Evolutionary conservation across 345 rosid genomes (phyloP), one percentile per base, ranked within the genome.

Genomic region (Salix viminalis): DNA sequence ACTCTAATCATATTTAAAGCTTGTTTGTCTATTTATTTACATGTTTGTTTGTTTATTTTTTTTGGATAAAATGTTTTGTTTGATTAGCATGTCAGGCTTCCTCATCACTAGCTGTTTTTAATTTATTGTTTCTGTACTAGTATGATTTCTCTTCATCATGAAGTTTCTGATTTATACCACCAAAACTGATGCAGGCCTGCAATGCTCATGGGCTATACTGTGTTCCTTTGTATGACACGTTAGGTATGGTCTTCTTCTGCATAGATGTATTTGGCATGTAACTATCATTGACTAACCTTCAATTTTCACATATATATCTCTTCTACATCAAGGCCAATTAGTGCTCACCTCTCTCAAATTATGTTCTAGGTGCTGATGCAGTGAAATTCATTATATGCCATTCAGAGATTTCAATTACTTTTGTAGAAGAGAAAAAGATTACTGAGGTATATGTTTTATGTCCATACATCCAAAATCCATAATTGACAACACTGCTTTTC

Each of bases 191-290:
- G 86, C 90, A 96, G 99, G 99, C 99, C 7, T 96, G 99, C 86
- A 96, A 94, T 80, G 97, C 99, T 84, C 98, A 92, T 82, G 98
- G 97, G 78, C 91, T 96, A 74, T 90, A 83, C 70, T 96, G 99
- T 77, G 99, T 96, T 74, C 99, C 99, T 77, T 78, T 96, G 28
- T 96, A 96, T 79, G 99, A 96, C 83, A 96, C 98, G 61, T 85
- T 96, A 87, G 99, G 99, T 96, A 87, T 56, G 87, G 70, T 39
- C 74, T 18, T 66, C 42, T 77, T 60, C 75, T 48, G 26, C 67
- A 8, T 70, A 18, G 37, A 24, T 65, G n/a, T n/a, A 1, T 6
- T 26, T 70, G 73, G 21, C n/a, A 77, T 72, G 24, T 30, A 23
- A 42, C 65, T 36, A 36, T 30, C 48, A 16, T 32, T 52, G 42